These are phyloP conservation scores for Henckelia pumila DNA, from an alignment of 257 asterid species.

Conservation along the genomic window DNA sequence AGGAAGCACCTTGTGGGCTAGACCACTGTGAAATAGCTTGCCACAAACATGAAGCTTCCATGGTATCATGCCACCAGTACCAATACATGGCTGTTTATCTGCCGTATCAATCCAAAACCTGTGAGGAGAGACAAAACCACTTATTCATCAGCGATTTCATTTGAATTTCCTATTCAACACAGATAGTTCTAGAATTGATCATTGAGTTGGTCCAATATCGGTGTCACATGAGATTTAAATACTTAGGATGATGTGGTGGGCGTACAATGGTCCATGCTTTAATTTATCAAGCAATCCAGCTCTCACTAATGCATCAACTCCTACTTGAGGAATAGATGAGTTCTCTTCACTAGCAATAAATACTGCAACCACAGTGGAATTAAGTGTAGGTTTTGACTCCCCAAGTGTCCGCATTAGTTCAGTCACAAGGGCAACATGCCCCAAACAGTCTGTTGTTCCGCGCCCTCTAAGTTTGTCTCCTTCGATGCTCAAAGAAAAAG, in stretches of 20 bases:
- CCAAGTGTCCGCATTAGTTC: conserved; percentile 82
- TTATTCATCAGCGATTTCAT: conserved; percentile 1
- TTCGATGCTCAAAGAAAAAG: conserved; percentile 74
- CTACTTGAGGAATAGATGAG: conserved; percentile 94
- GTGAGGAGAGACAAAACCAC: conserved; percentile 24
- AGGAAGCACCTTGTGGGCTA: conserved; percentile 71
- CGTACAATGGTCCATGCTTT: conserved; percentile 89
- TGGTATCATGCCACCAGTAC: conserved; percentile 97
- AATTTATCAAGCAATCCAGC: conserved; percentile 75
- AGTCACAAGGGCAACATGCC: conserved; percentile 94
- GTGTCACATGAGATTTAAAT: not conserved
- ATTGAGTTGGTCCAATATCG: not conserved
- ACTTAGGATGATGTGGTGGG: not conserved
- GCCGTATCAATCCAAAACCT: conserved; percentile 99
- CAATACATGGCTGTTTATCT: conserved; percentile 99
- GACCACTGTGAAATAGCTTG: conserved; percentile 97
- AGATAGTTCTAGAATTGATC: not conserved
- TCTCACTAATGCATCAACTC: conserved; percentile 91
- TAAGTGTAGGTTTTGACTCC: conserved; percentile 71
- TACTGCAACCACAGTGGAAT: conserved; percentile 89
- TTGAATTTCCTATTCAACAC: conserved; percentile 1
- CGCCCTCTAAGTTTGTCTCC: conserved; percentile 95
- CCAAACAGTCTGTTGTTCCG: conserved; percentile 96
- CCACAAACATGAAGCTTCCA: conserved; percentile 86
- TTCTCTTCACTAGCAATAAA: conserved; percentile 98